Percentiles rank a stretch among this genome's conserved stretches.
Conservation (phyloP, 306 rosid genomes). For the Astragalus membranaceus region DNA sequence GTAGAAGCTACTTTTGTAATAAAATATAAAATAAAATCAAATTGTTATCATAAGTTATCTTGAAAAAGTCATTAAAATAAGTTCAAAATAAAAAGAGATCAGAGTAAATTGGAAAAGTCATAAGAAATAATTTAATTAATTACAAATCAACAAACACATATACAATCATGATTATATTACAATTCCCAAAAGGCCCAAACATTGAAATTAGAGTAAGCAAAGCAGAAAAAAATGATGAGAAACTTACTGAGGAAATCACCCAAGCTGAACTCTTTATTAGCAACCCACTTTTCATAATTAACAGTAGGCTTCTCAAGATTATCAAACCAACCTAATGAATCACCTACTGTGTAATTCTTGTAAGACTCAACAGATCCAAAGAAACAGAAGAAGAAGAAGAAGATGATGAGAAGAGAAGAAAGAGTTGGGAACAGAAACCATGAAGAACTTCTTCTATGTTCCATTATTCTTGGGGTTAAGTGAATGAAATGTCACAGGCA, state of each 20-base stretch:
- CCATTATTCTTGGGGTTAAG: slow-evolving; percentile 31
- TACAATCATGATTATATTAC: no score
- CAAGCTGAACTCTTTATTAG: slow-evolving; percentile 55
- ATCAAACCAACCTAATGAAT: slow-evolving; percentile 86
- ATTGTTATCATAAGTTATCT: no score
- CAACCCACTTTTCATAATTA: slow-evolving; percentile 72
- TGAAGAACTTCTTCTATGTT: slow-evolving; percentile 12
- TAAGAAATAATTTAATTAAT: no score
- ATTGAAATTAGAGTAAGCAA: no score
- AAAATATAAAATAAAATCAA: no score
- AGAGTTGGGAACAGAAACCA: neutral
- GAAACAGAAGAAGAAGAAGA: slow-evolving; percentile 26
- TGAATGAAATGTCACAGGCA: slow-evolving; percentile 3
- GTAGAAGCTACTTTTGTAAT: no score
- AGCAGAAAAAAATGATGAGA: slow-evolving; percentile 16
- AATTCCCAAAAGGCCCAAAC: no score
- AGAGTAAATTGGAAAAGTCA: neutral
- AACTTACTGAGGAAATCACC: slow-evolving; percentile 89
- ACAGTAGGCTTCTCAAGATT: slow-evolving; percentile 40
- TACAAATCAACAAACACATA: no score
- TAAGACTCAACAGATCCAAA: slow-evolving; percentile 52
- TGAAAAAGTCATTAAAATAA: no score
- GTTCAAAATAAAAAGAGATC: neutral
- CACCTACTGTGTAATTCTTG: slow-evolving; percentile 90
- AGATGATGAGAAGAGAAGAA: neutral